phyloP scores from a whole-genome alignment of 305 asterid species.

The Plantago lanceolata region DNA sequence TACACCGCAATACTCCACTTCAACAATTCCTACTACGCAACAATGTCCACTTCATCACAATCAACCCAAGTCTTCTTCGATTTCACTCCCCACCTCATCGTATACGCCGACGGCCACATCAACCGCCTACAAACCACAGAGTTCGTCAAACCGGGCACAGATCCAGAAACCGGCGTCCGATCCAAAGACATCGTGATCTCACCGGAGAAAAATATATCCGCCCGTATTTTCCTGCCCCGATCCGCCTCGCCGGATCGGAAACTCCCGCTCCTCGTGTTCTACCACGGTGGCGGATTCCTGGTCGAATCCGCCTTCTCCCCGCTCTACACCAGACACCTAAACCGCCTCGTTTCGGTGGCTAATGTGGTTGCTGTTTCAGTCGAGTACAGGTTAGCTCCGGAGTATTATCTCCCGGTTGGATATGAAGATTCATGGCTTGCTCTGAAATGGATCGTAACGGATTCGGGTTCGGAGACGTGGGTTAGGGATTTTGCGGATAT shows the following conservation, averaged over 20 bases:
- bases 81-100: background rate
- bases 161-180: slow-evolving; percentile 11
- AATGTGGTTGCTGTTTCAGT: slow-evolving; percentile 26
- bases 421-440: slow-evolving; percentile 34
- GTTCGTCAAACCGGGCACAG: background rate
- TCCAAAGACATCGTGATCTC: slow-evolving; percentile 5
- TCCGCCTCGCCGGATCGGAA: background rate
- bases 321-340: slow-evolving; percentile 22
- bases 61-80: background rate
- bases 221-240: slow-evolving; percentile 5
- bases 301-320: slow-evolving; percentile 24
- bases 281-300: slow-evolving; percentile 35
- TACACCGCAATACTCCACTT: background rate
- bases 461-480: background rate
- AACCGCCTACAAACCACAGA: background rate
- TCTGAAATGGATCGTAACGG: slow-evolving; percentile 25
- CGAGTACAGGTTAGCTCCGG: slow-evolving; percentile 39
- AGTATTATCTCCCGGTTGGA: slow-evolving; percentile 28
- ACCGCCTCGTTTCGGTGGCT: slow-evolving; percentile 24
- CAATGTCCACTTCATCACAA: background rate
- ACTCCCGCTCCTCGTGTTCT: slow-evolving; percentile 30
- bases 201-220: background rate
- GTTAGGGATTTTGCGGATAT: slow-evolving; percentile 10
- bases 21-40: background rate
- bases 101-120: background rate